These are phyloP conservation scores for Mycena leptocephala DNA, from an alignment of 768 basidiomycete species.

Conservation along the genomic window DNA sequence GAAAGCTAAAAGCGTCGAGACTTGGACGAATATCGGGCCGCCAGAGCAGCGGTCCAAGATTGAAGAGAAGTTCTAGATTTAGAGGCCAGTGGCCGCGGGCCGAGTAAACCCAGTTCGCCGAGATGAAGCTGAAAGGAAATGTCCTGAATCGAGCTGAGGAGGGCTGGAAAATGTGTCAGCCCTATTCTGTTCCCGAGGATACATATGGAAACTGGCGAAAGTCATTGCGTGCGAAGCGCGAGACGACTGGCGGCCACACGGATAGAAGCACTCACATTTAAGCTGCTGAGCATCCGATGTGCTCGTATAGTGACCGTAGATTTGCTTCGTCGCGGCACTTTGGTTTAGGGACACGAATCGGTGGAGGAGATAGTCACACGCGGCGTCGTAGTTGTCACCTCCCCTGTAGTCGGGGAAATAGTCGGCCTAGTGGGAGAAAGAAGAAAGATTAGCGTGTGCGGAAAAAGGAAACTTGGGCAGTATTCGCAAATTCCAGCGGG, in stretches of 20 bases:
- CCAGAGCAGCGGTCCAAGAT: constrained; percentile 9
- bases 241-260: constrained; percentile 64
- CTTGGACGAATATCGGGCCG: background rate
- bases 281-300: constrained; percentile 95
- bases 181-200: background rate
- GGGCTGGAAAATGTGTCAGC: constrained; percentile 11
- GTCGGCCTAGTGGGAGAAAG: constrained; percentile 63
- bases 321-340: constrained; percentile 88
- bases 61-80: background rate
- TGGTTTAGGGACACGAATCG: constrained; percentile 95
- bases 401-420: constrained; percentile 96
- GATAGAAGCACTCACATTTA: constrained; percentile 54
- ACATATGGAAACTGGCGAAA: constrained; percentile 2
- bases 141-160: constrained; percentile 5
- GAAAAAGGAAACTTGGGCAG: background rate
- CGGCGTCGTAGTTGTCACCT: constrained; percentile 90
- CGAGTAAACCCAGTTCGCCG: constrained; percentile 5
- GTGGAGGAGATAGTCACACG: constrained; percentile 82
- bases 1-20: background rate
- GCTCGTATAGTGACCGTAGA: constrained; percentile 95
- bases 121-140: constrained; percentile 7
- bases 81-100: constrained; percentile 5
- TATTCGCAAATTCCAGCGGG: constrained; percentile 60
- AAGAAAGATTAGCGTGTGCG: background rate
- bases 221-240: constrained; percentile 88